These are phyloP conservation scores for Domatiomyces catenatus DNA, from an alignment of 2,329 filamentous ascomycete species.

Conservation along the genomic window DNA sequence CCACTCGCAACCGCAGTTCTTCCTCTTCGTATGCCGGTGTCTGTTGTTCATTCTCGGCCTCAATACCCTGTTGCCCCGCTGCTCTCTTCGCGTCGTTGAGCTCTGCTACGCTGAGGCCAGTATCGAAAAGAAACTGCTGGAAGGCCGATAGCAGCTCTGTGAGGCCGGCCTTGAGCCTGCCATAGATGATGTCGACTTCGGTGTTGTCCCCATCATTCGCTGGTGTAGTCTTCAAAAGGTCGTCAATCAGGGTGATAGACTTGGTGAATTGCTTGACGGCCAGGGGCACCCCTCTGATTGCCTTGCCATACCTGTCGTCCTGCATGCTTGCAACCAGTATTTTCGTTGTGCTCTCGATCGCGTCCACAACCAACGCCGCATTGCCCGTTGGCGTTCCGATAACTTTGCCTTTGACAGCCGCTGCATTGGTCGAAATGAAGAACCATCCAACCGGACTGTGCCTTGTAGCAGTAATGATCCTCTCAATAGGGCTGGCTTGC, in stretches of 20 bases:
- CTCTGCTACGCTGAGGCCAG: constrained; percentile 56
- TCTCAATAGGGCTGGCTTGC: constrained; percentile 4
- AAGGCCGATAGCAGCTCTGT: constrained; percentile 54
- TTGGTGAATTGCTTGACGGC: constrained; percentile 59
- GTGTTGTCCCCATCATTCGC: constrained; percentile 18
- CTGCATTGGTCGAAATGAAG: constrained; percentile 55
- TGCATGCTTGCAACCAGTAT: constrained; percentile 57
- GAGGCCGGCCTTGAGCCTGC: constrained; percentile 50
- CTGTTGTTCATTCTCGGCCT: constrained; percentile 3
- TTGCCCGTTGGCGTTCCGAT: constrained; percentile 61
- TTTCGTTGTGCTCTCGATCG: constrained; percentile 51
- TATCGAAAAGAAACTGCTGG: constrained; percentile 54
- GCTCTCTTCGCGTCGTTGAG: constrained; percentile 59
- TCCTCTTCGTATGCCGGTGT: background rate
- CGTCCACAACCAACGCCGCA: constrained; percentile 52
- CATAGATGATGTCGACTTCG: constrained; percentile 57
- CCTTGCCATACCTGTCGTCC: constrained; percentile 74
- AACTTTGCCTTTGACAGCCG: constrained; percentile 50
- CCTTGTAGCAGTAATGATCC: constrained; percentile 5
- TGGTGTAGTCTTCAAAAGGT: constrained; percentile 44
- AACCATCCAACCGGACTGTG: constrained; percentile 40
- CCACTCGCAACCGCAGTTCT: background rate
- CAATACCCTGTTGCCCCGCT: constrained; percentile 18
- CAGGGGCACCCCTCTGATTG: constrained; percentile 62
- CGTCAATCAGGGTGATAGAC: constrained; percentile 54